These are phyloP conservation scores for Penicillium sp. DNA, from an alignment of 2,329 filamentous ascomycete genomes.

Conservation along the genomic window DNA sequence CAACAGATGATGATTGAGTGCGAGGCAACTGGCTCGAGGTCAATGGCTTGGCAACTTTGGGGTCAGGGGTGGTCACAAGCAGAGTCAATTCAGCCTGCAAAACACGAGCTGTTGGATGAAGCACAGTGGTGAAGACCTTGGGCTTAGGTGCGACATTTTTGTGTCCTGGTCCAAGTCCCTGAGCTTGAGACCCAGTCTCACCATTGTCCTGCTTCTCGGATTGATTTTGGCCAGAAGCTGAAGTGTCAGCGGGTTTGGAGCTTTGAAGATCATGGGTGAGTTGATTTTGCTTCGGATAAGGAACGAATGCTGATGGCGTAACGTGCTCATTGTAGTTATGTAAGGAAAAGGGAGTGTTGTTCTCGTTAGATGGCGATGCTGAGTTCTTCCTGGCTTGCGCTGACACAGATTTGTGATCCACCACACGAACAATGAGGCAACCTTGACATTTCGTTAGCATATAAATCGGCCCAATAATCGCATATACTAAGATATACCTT, in stretches of 20 bases:
- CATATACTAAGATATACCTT: slow-evolving; percentile 53
- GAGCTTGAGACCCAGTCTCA: slow-evolving; percentile 42
- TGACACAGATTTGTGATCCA: slow-evolving; percentile 73
- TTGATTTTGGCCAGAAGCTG: slow-evolving; percentile 14
- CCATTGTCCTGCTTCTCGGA: slow-evolving; percentile 21
- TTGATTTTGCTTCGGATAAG: slow-evolving; percentile 59
- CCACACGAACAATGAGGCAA: slow-evolving; percentile 89
- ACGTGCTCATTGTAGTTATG: slow-evolving; percentile 90
- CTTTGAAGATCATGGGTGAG: slow-evolving; percentile 29
- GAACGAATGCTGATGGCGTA: slow-evolving; percentile 80
- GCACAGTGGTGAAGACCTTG: slow-evolving; percentile 71
- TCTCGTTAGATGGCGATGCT: slow-evolving; percentile 57
- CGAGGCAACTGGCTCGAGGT: slow-evolving; percentile 42
- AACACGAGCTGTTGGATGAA: slow-evolving; percentile 78
- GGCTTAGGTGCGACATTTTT: slow-evolving; percentile 53
- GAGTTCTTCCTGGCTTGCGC: slow-evolving; percentile 58
- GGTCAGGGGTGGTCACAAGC: slow-evolving; percentile 68
- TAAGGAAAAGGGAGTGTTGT: slow-evolving; percentile 72
- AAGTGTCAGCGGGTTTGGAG: slow-evolving; percentile 25
- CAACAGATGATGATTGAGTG: slow-evolving; percentile 37
- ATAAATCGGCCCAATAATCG: slow-evolving; percentile 1
- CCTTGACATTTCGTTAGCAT: slow-evolving; percentile 37
- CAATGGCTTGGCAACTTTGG: slow-evolving; percentile 49
- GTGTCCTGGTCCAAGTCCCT: slow-evolving; percentile 36
- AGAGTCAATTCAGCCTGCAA: slow-evolving; percentile 72